These are phyloP conservation scores for Paratrypanosoma confusum DNA, from an alignment of 208 protist species.

Conservation along the genomic window DNA sequence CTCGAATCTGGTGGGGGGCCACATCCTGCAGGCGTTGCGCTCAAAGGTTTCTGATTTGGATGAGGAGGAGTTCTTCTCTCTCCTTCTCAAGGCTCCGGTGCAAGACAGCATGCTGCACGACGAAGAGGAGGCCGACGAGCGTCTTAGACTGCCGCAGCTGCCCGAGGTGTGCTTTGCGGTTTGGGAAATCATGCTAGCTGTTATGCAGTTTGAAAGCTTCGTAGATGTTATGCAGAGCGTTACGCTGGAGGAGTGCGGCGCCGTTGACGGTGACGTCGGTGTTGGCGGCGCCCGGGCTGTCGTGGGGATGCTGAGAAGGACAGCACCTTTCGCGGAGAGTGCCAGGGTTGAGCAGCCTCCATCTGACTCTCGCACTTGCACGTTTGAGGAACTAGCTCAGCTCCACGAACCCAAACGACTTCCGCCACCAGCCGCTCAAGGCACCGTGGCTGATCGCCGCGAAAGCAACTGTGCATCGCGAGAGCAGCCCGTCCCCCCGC, in stretches of 20 bases:
- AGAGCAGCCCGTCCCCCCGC: no score
- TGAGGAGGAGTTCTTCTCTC: conserved; percentile 65
- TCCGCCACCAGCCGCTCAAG: no score
- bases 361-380: no score
- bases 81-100: conserved; percentile 54
- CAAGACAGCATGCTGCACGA: not conserved
- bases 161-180: conserved; percentile 67
- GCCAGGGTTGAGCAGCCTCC: no score
- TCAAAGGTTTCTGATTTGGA: conserved; percentile 45
- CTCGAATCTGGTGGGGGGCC: conserved; percentile 24
- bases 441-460: no score
- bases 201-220: conserved; percentile 74
- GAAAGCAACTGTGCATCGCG: no score
- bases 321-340: no score
- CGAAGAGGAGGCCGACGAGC: conserved; percentile 3
- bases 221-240: conserved; percentile 76
- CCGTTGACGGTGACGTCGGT: conserved; percentile 10
- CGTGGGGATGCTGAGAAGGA: no score
- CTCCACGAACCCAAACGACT: no score
- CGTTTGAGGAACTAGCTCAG: no score
- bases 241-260: conserved; percentile 69
- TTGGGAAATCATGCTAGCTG: conserved; percentile 63
- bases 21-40: conserved; percentile 36
- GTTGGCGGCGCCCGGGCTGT: no score
- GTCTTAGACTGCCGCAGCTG: not conserved